Base-by-base conservation (phyloP, 352 stramenopile species). In the Globisporangium spiculum region DNA sequence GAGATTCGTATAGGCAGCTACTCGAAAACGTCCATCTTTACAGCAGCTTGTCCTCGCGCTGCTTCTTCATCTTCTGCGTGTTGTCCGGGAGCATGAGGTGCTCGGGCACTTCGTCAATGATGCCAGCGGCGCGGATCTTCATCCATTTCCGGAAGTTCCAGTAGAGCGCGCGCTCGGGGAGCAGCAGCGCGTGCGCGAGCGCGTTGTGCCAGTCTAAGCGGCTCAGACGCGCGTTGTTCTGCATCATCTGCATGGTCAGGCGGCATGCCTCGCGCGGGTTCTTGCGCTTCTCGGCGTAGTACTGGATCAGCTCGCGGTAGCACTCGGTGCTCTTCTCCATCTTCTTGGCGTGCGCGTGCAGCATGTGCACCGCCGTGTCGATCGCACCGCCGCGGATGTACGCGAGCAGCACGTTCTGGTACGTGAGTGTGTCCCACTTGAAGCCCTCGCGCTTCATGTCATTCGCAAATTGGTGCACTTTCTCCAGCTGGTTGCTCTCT, bases 61-160 rank as follows among this genome's bases (percentile, higher is more conserved):
- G 56, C 41, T 82, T 69, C 26, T 72, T 62, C 50, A 76, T 72
- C 22, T 67, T 74, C 44, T 73, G 52, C 32, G 41, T 38, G 27
- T 53, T 73, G 41, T 70, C 72, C 16, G 75, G 68, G 38, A 92
- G 78, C 80, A 92, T 88, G 14, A 93, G 77, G 57, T 93, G 68
- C 41, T 73, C 61, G 0, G 85, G 85, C 34, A 93, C 73, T 9
- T 89, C 81, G 38, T 79, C 20, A 36, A 92, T 24, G 55, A 92
- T 80, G 44, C 61, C 70, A 10, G 75, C 76, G 3, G 82, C 87
- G 65, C 88, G 86, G 32, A 91, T 79, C 61, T 86, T 81, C 81
- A 95, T 90, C 84, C 86, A 93, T 72, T 93, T 92, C 73, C 88
- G 88, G 71, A 95, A 95, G 70, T 91, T 92, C 88, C 88, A 95